A percentile compares a stretch with the other conserved stretches of the same genome.
phyloP scores from a whole-genome alignment of 2,329 filamentous ascomycete species.

The Apiospora malaysiana region DNA sequence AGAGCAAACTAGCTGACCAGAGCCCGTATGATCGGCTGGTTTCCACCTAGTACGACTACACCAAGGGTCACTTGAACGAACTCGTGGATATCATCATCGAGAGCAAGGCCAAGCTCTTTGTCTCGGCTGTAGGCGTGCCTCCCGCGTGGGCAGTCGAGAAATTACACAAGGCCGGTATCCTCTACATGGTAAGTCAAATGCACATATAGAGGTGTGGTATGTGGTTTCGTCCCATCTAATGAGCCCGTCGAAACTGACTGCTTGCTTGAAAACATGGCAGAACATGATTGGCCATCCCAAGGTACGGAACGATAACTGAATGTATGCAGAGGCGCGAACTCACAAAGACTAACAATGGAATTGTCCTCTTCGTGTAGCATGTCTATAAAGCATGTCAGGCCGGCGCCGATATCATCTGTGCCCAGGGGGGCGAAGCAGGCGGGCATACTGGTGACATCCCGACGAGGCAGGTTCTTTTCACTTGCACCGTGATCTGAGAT shows the following conservation, averaged over 20 bases:
- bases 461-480: slow-evolving; percentile 8
- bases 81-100: slow-evolving; percentile 42
- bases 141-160: slow-evolving; percentile 39
- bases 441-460: slow-evolving; percentile 93
- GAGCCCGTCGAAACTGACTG: neutral
- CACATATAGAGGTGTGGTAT: neutral
- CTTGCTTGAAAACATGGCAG: neutral
- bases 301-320: slow-evolving; percentile 83
- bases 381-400: slow-evolving; percentile 27
- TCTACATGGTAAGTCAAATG: slow-evolving; percentile 72
- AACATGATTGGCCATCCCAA: slow-evolving; percentile 99
- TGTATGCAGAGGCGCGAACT: slow-evolving; percentile 80
- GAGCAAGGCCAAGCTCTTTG: slow-evolving; percentile 40
- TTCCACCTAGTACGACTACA: slow-evolving; percentile 36
- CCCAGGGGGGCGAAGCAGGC: slow-evolving; percentile 85
- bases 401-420: slow-evolving; percentile 93
- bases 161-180: slow-evolving; percentile 69
- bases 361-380: slow-evolving; percentile 6
- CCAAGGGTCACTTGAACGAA: slow-evolving; percentile 38
- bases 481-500: neutral
- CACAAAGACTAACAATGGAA: slow-evolving; percentile 42
- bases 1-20: neutral
- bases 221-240: neutral
- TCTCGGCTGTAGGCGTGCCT: slow-evolving; percentile 42
- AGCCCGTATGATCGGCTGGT: neutral